These are phyloP conservation scores for Agrocybe pediades DNA, from an alignment of 768 basidiomycete genomes.

Conservation along the genomic window DNA sequence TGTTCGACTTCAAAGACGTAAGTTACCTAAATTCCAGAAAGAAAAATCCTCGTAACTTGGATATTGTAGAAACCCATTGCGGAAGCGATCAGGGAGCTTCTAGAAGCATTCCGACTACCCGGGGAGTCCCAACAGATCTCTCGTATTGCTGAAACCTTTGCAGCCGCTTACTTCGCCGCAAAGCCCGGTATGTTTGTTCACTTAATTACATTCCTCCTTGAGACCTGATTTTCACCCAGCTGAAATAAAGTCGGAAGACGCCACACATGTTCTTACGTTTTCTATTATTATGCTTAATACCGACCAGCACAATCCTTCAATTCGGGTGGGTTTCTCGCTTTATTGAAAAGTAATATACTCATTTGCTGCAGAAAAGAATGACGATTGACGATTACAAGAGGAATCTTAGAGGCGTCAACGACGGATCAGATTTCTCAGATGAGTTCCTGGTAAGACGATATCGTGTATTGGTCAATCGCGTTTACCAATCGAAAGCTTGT, in stretches of 20 bases:
- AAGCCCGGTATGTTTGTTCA: conserved; percentile 57
- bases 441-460: conserved; percentile 72
- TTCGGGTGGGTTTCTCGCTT: conserved; percentile 58
- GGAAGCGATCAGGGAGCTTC: conserved; percentile 92
- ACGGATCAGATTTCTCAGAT: conserved; percentile 75
- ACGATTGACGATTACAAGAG: conserved; percentile 90
- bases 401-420: conserved; percentile 93
- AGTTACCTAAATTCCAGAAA: too few species aligned
- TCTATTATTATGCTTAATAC: conserved; percentile 99
- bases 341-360: conserved; percentile 3
- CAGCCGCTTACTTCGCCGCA: conserved; percentile 85
- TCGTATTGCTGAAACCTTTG: conserved; percentile 94
- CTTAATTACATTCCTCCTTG: not conserved
- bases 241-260: conserved; percentile 89
- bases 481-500: not conserved
- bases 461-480: not conserved
- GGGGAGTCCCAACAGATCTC: conserved; percentile 94
- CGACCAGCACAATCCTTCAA: conserved; percentile 93
- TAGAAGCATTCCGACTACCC: conserved; percentile 92
- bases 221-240: conserved; percentile 40
- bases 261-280: conserved; percentile 91
- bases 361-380: conserved; percentile 86
- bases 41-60: too few species aligned
- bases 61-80: conserved; percentile 81
- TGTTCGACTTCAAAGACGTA: conserved; percentile 91